A percentile compares a stretch with the other conserved stretches of the same genome.
phyloP scores from a whole-genome alignment of 2,329 filamentous ascomycete genomes.

The Raffaelea albimanens region DNA sequence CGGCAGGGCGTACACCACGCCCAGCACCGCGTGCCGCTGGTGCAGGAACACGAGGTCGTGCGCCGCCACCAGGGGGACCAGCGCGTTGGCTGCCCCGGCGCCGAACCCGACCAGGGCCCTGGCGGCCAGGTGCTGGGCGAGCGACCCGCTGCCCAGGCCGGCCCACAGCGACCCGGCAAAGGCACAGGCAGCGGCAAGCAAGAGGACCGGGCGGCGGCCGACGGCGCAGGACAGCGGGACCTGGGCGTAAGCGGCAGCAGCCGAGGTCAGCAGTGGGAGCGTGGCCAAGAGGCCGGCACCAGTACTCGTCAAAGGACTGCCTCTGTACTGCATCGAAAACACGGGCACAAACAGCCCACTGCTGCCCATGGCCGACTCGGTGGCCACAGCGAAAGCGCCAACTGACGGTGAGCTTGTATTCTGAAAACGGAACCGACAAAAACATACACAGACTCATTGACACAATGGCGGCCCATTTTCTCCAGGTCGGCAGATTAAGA shows the following conservation, averaged over 20 bases:
- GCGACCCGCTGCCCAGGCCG: constrained; percentile 16
- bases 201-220: constrained; percentile 25
- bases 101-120: constrained; percentile 25
- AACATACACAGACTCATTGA: constrained; percentile 20
- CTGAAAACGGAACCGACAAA: neutral
- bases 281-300: too few species aligned
- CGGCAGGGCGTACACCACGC: constrained; percentile 19
- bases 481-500: constrained; percentile 20
- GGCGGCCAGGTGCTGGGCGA: constrained; percentile 22
- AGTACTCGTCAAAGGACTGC: too few species aligned
- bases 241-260: constrained; percentile 25
- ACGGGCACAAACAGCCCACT: constrained; percentile 22
- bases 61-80: constrained; percentile 25
- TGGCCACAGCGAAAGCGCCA: constrained; percentile 19
- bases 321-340: constrained; percentile 25
- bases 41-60: constrained; percentile 30
- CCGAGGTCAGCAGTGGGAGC: constrained; percentile 25
- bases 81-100: constrained; percentile 24
- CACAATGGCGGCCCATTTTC: constrained; percentile 21
- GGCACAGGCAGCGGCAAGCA: constrained; percentile 21
- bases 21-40: constrained; percentile 24
- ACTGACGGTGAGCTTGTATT: constrained; percentile 5
- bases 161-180: constrained; percentile 28
- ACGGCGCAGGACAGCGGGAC: constrained; percentile 27
- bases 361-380: constrained; percentile 19